Conservation (phyloP, 306 rosid species). For the Quercus variabilis region DNA sequence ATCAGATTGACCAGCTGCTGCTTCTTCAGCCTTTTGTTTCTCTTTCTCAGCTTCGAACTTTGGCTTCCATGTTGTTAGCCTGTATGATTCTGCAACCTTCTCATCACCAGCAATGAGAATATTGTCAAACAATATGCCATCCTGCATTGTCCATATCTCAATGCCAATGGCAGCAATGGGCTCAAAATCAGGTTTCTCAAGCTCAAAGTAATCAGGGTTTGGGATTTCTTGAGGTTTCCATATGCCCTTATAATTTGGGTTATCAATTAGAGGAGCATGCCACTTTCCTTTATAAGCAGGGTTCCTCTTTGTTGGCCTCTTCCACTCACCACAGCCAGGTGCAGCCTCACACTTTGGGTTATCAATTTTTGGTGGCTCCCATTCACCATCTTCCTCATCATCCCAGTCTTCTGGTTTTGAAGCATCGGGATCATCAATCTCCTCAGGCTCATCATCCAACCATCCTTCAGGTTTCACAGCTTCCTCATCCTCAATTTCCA, state of each 20-base stretch:
- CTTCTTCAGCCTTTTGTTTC: constrained; percentile 70
- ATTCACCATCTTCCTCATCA: constrained; percentile 97
- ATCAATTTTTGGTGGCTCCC: constrained; percentile 86
- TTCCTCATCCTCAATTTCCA: constrained; percentile 83
- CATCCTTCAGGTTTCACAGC: constrained; percentile 98
- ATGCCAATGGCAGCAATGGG: constrained; percentile 87
- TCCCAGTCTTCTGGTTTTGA: constrained; percentile 98
- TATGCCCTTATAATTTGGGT: constrained; percentile 86
- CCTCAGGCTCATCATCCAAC: constrained; percentile 98
- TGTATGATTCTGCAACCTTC: constrained; percentile 61
- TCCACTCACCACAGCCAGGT: constrained; percentile 98
- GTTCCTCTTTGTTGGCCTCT: constrained; percentile 87
- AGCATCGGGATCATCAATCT: constrained; percentile 87
- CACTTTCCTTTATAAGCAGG: constrained; percentile 95
- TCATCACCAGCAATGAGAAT: constrained; percentile 71
- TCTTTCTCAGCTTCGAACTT: constrained; percentile 74
- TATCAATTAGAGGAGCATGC: constrained; percentile 87
- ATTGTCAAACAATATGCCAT: constrained; percentile 87
- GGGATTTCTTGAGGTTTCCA: constrained; percentile 90
- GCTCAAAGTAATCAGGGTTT: constrained; percentile 79
- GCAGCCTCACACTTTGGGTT: constrained; percentile 80
- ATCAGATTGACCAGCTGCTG: constrained; percentile 38
- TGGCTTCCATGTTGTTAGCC: constrained; percentile 84
- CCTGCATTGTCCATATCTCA: constrained; percentile 99
- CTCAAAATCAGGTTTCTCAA: constrained; percentile 74